A percentile compares a stretch with the other conserved stretches of the same genome.
Evolutionary conservation across 2,329 filamentous ascomycete genomes (phyloP).

Genomic region (Emergomyces orientalis): DNA sequence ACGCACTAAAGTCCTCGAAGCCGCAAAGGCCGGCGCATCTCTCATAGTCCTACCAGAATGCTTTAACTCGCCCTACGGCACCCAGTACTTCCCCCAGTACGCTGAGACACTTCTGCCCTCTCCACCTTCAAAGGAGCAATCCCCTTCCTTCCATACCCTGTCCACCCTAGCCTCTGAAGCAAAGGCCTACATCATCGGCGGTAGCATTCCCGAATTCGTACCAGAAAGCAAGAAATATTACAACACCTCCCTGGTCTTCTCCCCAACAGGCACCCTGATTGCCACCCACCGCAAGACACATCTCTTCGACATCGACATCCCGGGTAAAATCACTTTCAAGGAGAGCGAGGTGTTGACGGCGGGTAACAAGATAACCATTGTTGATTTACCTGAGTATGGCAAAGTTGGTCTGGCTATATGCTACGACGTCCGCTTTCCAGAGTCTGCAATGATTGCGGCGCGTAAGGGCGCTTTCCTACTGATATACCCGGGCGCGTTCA

Average conservation of each 20-base stretch:
- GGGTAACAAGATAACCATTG: slow-evolving; percentile 73
- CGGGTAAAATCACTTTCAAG: slow-evolving; percentile 82
- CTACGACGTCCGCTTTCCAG: slow-evolving; percentile 95
- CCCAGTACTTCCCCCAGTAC: slow-evolving; percentile 80
- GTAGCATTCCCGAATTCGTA: slow-evolving; percentile 80
- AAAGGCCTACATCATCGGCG: slow-evolving; percentile 73
- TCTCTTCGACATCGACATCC: slow-evolving; percentile 96
- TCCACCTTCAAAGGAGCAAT: slow-evolving; percentile 59
- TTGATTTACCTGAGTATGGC: slow-evolving; percentile 83
- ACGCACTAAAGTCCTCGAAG: slow-evolving; percentile 71
- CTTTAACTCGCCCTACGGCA: slow-evolving; percentile 97
- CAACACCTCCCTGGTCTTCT: slow-evolving; percentile 84
- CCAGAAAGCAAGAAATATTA: slow-evolving; percentile 62
- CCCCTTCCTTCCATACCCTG: slow-evolving; percentile 79
- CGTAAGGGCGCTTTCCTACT: slow-evolving; percentile 78
- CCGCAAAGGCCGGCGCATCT: slow-evolving; percentile 64
- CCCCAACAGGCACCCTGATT: slow-evolving; percentile 66
- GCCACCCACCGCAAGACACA: slow-evolving; percentile 88
- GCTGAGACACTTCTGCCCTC: slow-evolving; percentile 78
- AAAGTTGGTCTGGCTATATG: slow-evolving; percentile 84
- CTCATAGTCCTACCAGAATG: slow-evolving; percentile 93
- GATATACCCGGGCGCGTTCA: slow-evolving; percentile 95
- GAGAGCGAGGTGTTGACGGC: slow-evolving; percentile 84
- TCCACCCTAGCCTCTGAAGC: slow-evolving; percentile 70
- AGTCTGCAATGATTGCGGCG: slow-evolving; percentile 81